phyloP scores from a whole-genome alignment of 1,284 basidiomycete genomes.

The Meripilus lineatus region DNA sequence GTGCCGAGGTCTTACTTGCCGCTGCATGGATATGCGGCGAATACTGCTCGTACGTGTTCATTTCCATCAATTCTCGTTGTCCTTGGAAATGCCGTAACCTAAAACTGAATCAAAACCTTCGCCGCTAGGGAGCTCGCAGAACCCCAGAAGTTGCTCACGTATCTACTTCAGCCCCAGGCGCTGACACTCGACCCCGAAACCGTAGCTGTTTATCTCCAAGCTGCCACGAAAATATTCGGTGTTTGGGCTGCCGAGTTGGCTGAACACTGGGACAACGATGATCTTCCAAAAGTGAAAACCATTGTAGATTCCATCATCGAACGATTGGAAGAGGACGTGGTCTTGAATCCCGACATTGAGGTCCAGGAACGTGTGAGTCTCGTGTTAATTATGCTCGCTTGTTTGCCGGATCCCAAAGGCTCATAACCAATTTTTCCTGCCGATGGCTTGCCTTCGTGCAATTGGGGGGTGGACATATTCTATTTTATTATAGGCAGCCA shows the following conservation, averaged over 20 bases:
- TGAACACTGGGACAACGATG: conserved; percentile 69
- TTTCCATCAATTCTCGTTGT: conserved; percentile 1
- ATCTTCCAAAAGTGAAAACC: conserved; percentile 55
- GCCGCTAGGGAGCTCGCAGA: conserved; percentile 57
- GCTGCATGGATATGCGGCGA: conserved; percentile 96
- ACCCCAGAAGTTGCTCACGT: conserved; percentile 63
- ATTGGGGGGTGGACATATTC: conserved; percentile 5
- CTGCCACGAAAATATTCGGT: conserved; percentile 84
- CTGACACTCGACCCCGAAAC: conserved; percentile 54
- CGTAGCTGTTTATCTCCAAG: conserved; percentile 76
- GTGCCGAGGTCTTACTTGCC: conserved; percentile 83
- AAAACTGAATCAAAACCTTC: conserved; percentile 6
- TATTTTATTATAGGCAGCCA: conserved; percentile 84
- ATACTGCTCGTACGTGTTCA: conserved; percentile 66
- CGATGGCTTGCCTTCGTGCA: not conserved
- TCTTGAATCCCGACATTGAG: conserved; percentile 68
- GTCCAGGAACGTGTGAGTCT: conserved; percentile 87
- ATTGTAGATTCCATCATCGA: conserved; percentile 57
- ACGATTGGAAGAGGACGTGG: conserved; percentile 53
- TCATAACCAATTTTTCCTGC: not conserved
- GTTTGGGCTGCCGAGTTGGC: conserved; percentile 76
- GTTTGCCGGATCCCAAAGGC: not conserved
- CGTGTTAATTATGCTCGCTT: not conserved
- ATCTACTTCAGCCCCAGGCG: conserved; percentile 61
- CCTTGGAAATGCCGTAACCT: not conserved